A percentile compares a stretch with the other conserved stretches of the same genome.
phyloP scores from a whole-genome alignment of 2,329 filamentous ascomycete species.

The Drechslerella dactyloides region DNA sequence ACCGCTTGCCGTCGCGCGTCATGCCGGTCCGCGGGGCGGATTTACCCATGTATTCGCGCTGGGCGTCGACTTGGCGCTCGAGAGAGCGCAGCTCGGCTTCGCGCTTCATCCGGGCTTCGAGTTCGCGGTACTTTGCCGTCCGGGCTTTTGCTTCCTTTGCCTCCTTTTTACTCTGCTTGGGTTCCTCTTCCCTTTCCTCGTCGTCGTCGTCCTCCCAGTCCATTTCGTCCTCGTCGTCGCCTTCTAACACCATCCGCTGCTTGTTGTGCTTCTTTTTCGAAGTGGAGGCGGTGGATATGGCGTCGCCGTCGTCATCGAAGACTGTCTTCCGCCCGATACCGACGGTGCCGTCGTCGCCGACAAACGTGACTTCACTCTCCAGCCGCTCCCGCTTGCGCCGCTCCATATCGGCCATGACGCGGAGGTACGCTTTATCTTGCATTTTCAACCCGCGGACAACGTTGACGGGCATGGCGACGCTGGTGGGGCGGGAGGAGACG shows the following conservation, averaged over 20 bases:
- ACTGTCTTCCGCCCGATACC: constrained; percentile 56
- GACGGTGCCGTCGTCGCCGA: constrained; percentile 46
- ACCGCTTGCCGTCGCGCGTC: constrained; percentile 54
- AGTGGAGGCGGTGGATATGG: constrained; percentile 22
- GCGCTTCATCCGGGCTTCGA: constrained; percentile 78
- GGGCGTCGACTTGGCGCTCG: constrained; percentile 58
- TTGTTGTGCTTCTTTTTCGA: constrained; percentile 20
- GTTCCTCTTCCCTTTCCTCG: constrained; percentile 63
- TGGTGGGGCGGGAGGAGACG: constrained; percentile 61
- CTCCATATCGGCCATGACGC: constrained; percentile 68
- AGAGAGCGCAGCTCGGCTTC: constrained; percentile 70
- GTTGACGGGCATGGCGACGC: constrained; percentile 63
- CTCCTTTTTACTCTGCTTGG: constrained; percentile 68
- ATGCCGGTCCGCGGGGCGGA: constrained; percentile 64
- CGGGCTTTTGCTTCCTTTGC: constrained; percentile 58
- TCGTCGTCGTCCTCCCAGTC: constrained; percentile 59
- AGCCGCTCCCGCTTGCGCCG: constrained; percentile 66
- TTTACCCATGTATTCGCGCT: constrained; percentile 68
- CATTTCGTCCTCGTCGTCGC: constrained; percentile 16
- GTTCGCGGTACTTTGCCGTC: constrained; percentile 79
- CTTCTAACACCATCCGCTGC: too few relatives aligned
- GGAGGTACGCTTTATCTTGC: constrained; percentile 70
- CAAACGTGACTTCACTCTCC: constrained; percentile 64
- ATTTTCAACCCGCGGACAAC: constrained; percentile 71
- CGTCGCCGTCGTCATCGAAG: constrained; percentile 55